phyloP scores from a whole-genome alignment of 495 filamentous ascomycete genomes.

The Penicillium roqueforti region DNA sequence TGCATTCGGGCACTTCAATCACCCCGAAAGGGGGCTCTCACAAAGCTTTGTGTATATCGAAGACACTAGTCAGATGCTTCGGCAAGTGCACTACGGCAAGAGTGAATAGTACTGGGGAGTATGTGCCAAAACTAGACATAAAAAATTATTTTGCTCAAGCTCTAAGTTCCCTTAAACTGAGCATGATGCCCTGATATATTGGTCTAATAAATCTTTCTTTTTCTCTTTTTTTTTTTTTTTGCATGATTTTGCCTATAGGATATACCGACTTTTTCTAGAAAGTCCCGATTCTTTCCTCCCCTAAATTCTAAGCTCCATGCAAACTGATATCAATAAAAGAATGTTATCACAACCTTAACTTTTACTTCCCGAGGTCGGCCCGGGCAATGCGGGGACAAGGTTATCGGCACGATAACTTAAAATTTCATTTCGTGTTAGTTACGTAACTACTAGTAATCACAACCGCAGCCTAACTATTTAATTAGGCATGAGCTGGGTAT shows the following conservation, averaged over 20 bases:
- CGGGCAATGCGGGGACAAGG: neutral
- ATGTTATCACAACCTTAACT: neutral
- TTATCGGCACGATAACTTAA: neutral
- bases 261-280: neutral
- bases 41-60: slow-evolving; percentile 14
- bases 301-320: too few relatives aligned
- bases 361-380: neutral
- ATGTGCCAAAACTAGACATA: neutral
- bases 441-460: too few relatives aligned
- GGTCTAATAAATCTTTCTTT: neutral
- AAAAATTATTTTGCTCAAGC: neutral
- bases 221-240: neutral
- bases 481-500: too few relatives aligned
- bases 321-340: neutral
- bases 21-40: slow-evolving; percentile 14
- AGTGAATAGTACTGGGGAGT: neutral
- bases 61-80: slow-evolving; percentile 11
- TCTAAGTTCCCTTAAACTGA: neutral
- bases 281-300: neutral
- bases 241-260: neutral
- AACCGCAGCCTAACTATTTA: too few relatives aligned
- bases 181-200: too few relatives aligned
- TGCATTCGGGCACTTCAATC: slow-evolving; percentile 27
- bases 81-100: slow-evolving; percentile 8
- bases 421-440: too few relatives aligned